phyloP scores from a whole-genome alignment of 2,329 filamentous ascomycete species.

The Lachnellula arida region DNA sequence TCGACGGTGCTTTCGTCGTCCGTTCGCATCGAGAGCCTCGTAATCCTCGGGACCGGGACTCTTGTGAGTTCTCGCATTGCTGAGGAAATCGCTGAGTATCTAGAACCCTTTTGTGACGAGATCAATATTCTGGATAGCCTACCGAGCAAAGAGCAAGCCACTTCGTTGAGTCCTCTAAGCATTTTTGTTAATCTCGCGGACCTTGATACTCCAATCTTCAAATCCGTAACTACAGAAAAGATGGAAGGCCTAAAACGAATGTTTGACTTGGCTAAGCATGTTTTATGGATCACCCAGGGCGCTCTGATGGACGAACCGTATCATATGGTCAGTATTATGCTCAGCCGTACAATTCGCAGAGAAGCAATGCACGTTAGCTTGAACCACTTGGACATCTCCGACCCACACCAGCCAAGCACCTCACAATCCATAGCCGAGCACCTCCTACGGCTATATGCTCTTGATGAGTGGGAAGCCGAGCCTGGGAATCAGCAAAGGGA shows the following conservation, averaged over 20 bases:
- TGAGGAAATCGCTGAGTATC: constrained; percentile 4
- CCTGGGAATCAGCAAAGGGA: too few relatives aligned
- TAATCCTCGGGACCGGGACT: constrained; percentile 19
- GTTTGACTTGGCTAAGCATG: constrained; percentile 16
- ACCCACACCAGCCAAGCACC: too few relatives aligned
- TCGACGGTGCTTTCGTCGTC: neutral
- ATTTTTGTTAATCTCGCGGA: constrained; percentile 19
- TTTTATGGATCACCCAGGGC: constrained; percentile 4
- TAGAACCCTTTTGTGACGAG: neutral
- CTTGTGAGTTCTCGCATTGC: constrained; percentile 7
- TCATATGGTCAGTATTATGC: too few relatives aligned
- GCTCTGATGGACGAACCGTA: too few relatives aligned
- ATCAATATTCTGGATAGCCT: constrained; percentile 1
- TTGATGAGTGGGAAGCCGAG: neutral
- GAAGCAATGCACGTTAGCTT: too few relatives aligned
- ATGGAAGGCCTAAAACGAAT: constrained; percentile 20
- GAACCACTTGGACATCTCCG: too few relatives aligned
- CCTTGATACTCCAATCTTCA: constrained; percentile 30
- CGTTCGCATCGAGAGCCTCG: too few relatives aligned
- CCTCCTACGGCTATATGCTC: constrained; percentile 9
- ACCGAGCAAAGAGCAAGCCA: too few relatives aligned
- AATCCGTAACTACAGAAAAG: constrained; percentile 18
- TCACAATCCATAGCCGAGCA: constrained; percentile 12
- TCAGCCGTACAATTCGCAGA: too few relatives aligned
- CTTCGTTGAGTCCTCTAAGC: neutral